Evolutionary conservation across 2,329 filamentous ascomycete genomes (phyloP).

Genomic region (Scorias spongiosa): DNA sequence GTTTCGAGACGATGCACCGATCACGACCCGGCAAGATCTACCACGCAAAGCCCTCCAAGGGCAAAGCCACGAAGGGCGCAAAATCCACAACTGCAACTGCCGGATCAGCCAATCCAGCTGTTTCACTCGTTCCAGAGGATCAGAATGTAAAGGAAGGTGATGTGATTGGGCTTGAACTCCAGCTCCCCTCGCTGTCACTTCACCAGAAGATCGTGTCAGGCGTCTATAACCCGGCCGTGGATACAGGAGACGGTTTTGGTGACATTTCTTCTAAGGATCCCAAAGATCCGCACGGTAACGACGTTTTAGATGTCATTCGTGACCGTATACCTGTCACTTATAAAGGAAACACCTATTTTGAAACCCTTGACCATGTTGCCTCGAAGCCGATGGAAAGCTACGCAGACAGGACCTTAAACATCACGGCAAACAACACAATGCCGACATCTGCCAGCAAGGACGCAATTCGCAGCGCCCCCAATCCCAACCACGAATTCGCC

Average conservation of each 20-base stretch:
- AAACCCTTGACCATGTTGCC: slow-evolving; percentile 77
- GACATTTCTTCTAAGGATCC: slow-evolving; percentile 18
- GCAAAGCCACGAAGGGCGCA: slow-evolving; percentile 20
- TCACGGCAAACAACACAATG: slow-evolving; percentile 47
- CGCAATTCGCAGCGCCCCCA: slow-evolving; percentile 42
- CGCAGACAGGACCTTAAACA: slow-evolving; percentile 30
- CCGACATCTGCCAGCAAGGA: slow-evolving; percentile 25
- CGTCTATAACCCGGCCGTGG: slow-evolving; percentile 73
- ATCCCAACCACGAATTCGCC: slow-evolving; percentile 55
- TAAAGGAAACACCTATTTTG: slow-evolving; percentile 86
- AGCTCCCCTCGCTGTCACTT: slow-evolving; percentile 66
- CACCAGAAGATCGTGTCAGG: slow-evolving; percentile 82
- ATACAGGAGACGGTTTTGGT: slow-evolving; percentile 45
- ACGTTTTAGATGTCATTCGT: slow-evolving; percentile 67
- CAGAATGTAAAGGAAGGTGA: slow-evolving; percentile 78
- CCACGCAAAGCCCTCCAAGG: slow-evolving; percentile 20
- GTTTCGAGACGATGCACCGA: slow-evolving; percentile 84
- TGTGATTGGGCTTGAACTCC: slow-evolving; percentile 86
- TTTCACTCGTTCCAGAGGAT: slow-evolving; percentile 27
- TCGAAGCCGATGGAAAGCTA: slow-evolving; percentile 71
- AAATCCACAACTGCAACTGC: slow-evolving; percentile 21
- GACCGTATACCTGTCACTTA: slow-evolving; percentile 91
- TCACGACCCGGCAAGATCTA: slow-evolving; percentile 84
- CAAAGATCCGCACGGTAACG: slow-evolving; percentile 22
- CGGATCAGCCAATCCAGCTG: slow-evolving; percentile 36